Evolutionary conservation across 1,284 basidiomycete species (phyloP).

Genomic region (Trichosporon sp.): DNA sequence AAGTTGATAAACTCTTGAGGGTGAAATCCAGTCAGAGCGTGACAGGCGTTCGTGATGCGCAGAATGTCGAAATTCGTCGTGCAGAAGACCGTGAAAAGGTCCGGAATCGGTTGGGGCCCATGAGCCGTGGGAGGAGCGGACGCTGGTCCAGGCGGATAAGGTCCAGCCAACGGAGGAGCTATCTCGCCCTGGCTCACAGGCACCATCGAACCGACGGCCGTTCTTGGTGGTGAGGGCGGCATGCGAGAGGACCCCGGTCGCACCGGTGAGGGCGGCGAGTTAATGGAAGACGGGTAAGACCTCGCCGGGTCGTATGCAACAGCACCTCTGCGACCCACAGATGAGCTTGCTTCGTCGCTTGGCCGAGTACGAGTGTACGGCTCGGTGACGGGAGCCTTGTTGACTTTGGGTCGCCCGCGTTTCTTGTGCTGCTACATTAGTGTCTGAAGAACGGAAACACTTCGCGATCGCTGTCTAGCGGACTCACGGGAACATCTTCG

Average conservation of each 20-base stretch:
- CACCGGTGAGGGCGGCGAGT: neutral
- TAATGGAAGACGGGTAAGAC: neutral
- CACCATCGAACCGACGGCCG: neutral
- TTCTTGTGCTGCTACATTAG: conserved; percentile 37
- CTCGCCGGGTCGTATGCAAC: neutral
- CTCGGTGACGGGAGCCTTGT: conserved; percentile 27
- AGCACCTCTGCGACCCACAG: neutral
- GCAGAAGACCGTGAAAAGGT: conserved; percentile 36
- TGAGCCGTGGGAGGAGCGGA: neutral
- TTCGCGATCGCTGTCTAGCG: too few species aligned
- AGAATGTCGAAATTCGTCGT: conserved; percentile 39
- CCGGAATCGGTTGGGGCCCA: neutral
- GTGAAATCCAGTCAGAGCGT: conserved; percentile 34
- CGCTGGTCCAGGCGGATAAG: neutral
- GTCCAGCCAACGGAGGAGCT: neutral
- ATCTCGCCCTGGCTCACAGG: neutral
- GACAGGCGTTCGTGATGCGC: conserved; percentile 27
- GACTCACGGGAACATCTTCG: conserved; percentile 45
- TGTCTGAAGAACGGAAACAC: neutral
- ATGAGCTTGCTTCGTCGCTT: neutral
- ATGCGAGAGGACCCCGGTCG: neutral
- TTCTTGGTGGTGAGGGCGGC: neutral
- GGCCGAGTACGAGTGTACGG: conserved; percentile 21
- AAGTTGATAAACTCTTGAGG: conserved; percentile 40
- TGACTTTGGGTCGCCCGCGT: conserved; percentile 41